These are phyloP conservation scores for Saccharomycopsis lassenensis DNA, from an alignment of 805 yeast species.

Conservation along the genomic window DNA sequence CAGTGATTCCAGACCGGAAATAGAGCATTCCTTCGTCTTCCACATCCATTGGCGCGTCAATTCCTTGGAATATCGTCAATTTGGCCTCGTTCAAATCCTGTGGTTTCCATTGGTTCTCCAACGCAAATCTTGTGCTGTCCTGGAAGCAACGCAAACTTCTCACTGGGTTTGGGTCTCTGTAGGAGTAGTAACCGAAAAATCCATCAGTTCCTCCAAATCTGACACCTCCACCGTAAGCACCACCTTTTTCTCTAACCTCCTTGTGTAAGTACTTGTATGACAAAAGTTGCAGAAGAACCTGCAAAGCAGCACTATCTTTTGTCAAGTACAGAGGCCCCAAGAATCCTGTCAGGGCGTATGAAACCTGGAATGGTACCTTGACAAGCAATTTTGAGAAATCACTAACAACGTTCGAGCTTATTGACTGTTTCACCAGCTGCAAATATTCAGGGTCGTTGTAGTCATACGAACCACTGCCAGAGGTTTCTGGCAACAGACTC, in stretches of 20 bases:
- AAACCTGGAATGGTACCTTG: constrained; percentile 78
- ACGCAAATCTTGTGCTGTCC: constrained; percentile 38
- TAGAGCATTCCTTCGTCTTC: constrained; percentile 61
- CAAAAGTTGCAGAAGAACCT: constrained; percentile 67
- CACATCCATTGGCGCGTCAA: constrained; percentile 84
- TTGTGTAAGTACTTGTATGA: constrained; percentile 79
- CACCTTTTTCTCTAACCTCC: constrained; percentile 89
- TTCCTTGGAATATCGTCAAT: constrained; percentile 76
- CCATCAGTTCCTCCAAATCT: constrained; percentile 75
- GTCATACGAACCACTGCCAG: background rate
- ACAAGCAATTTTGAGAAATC: no score
- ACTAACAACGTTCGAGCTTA: no score
- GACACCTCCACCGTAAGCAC: constrained; percentile 97
- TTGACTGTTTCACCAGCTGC: constrained; percentile 1
- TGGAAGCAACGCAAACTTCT: constrained; percentile 54
- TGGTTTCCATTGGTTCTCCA: constrained; percentile 41
- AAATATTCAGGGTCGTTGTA: constrained; percentile 8
- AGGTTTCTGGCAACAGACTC: constrained; percentile 21
- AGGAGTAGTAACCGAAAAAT: constrained; percentile 70
- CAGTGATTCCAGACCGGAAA: constrained; percentile 62
- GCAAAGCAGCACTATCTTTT: constrained; percentile 76
- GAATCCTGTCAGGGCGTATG: constrained; percentile 62
- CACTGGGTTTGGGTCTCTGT: constrained; percentile 84
- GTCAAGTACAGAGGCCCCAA: constrained; percentile 49
- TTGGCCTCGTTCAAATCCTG: constrained; percentile 81